Conservation (phyloP, 176 grass and related monocot genomes). For the Microstegium vimineum region DNA sequence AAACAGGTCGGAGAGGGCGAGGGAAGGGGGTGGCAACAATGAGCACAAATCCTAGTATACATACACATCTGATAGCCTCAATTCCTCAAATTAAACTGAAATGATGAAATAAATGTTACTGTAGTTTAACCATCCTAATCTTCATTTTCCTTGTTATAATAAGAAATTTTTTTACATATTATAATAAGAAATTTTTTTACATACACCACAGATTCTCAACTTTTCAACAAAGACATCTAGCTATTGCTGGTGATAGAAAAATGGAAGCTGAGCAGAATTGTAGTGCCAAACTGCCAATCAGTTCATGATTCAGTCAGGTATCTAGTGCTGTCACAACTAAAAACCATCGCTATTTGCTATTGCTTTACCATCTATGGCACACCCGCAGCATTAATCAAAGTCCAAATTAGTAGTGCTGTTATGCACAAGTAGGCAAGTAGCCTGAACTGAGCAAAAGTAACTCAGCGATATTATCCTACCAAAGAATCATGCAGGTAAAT, state of each 20-base stretch:
- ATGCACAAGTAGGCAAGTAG: not conserved
- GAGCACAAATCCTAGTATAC: not conserved
- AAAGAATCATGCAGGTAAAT: not conserved
- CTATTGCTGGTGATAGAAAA: not conserved
- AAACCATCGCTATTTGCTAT: not conserved
- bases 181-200: not conserved
- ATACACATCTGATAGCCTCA: not conserved
- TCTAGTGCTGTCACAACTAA: not conserved
- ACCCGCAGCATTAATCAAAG: not conserved
- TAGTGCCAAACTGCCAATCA: not conserved
- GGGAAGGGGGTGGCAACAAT: not conserved
- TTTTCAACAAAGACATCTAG: not conserved
- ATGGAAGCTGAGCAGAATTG: not conserved
- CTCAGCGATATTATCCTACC: not conserved
- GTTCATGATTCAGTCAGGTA: not conserved
- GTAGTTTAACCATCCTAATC: not conserved
- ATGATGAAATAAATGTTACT: not conserved
- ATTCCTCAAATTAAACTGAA: not conserved
- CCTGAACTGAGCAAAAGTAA: not conserved
- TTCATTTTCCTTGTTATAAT: not conserved
- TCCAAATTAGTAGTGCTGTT: not conserved
- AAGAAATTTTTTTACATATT: not conserved
- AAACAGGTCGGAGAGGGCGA: not conserved
- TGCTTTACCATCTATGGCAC: not conserved
- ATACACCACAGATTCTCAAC: not conserved